These are phyloP conservation scores for Silene latifolia DNA, from an alignment of 148 eudicot species.

Conservation along the genomic window DNA sequence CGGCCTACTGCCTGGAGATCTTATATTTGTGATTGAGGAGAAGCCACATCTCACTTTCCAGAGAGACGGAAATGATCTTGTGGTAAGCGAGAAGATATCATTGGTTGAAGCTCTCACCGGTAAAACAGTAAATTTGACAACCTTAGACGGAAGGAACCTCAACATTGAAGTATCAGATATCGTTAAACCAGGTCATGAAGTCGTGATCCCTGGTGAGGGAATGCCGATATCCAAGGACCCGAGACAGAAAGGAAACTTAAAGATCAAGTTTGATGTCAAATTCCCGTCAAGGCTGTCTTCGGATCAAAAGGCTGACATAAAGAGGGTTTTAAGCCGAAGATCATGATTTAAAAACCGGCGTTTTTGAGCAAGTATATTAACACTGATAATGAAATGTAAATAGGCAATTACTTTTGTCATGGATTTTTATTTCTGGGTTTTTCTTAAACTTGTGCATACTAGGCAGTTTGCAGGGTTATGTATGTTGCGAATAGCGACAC, in stretches of 20 bases:
- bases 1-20: constrained; percentile 61
- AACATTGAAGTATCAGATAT: constrained; percentile 43
- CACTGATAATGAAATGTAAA: constrained; percentile 16
- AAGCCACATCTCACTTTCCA: constrained; percentile 70
- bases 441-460: constrained; percentile 47
- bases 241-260: constrained; percentile 57
- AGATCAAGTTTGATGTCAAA: constrained; percentile 65
- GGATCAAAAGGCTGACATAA: constrained; percentile 60
- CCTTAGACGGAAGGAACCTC: constrained; percentile 62
- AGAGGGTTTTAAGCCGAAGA: constrained; percentile 48
- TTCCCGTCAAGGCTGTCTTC: constrained; percentile 62
- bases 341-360: background rate
- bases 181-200: constrained; percentile 64
- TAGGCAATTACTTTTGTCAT: constrained; percentile 25
- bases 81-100: constrained; percentile 48
- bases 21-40: constrained; percentile 74
- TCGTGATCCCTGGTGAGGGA: constrained; percentile 57
- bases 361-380: constrained; percentile 6
- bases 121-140: constrained; percentile 43
- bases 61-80: constrained; percentile 79
- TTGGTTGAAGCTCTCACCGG: constrained; percentile 83
- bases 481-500: constrained; percentile 30
- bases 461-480: constrained; percentile 38
- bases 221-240: constrained; percentile 83
- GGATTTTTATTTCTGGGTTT: background rate